These are phyloP conservation scores for Saccharomycopsis capsularis DNA, from an alignment of 805 yeast species.

Conservation along the genomic window DNA sequence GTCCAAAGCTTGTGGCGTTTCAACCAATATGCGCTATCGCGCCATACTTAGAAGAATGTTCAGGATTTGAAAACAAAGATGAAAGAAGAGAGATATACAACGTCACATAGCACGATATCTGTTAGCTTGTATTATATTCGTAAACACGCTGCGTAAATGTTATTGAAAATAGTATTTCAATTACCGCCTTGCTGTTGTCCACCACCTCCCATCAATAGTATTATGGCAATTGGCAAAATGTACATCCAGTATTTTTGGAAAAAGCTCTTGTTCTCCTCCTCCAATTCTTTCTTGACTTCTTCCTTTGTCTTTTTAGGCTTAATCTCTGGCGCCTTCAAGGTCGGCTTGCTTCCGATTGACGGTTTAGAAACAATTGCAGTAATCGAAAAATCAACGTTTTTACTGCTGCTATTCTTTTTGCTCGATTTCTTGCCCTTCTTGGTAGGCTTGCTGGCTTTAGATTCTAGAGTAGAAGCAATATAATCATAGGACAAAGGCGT, in stretches of 20 bases:
- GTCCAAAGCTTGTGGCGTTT: too few relatives aligned
- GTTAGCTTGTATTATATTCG: too few relatives aligned
- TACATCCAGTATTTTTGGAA: constrained; percentile 22
- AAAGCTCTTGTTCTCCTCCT: constrained; percentile 14
- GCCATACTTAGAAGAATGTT: too few relatives aligned
- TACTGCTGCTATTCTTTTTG: neutral
- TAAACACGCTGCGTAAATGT: too few relatives aligned
- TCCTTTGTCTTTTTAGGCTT: constrained; percentile 1
- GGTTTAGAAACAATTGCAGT: constrained; percentile 1
- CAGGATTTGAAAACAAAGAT: too few relatives aligned
- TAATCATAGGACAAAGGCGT: neutral
- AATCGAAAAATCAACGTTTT: neutral
- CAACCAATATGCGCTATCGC: too few relatives aligned
- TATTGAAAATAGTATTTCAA: too few relatives aligned
- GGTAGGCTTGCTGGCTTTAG: neutral
- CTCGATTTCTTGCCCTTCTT: neutral
- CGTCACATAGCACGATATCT: too few relatives aligned
- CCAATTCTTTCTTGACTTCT: neutral
- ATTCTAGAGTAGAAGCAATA: neutral
- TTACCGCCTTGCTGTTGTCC: too few relatives aligned
- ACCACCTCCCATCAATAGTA: constrained; percentile 17
- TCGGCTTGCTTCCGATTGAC: constrained; percentile 6
- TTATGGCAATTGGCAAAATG: constrained; percentile 16
- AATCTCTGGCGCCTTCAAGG: constrained; percentile 5
- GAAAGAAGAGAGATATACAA: too few relatives aligned